Evolutionary conservation across 1,284 basidiomycete genomes (phyloP), one percentile per base, ranked within the genome.

Genomic region (Cerrena zonata): DNA sequence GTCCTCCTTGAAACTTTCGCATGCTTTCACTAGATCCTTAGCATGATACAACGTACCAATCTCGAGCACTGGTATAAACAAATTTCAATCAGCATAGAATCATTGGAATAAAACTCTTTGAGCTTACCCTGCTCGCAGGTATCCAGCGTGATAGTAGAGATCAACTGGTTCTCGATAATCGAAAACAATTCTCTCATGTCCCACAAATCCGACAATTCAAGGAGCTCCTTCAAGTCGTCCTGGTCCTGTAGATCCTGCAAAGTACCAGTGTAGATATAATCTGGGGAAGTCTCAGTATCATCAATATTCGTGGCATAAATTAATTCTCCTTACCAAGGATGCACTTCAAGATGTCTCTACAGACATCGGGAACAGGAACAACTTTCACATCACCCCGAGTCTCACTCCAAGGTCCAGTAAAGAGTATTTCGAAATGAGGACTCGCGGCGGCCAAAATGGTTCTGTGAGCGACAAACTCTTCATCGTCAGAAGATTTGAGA

Each of bases 381-480:
- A n/a, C n/a, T n/a, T n/a, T n/a, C n/a, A n/a, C 25, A 5, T 55
- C 49, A 18, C 22, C 18, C 15, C 13, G 21, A 21, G 57, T 57
- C 49, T 63, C 63, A 13, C 52, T 27, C 36, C 61, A 62, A 2
- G 47, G 51, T 3, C 56, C 59, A 22, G 59, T 60, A 52, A 71
- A 71, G 45, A 60, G 50, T 44, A 58, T 54, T 15, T 53, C 43
- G 52, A 71, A 68, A 48, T 66, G 56, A 24, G 59, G 49, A 58
- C 60, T 59, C 49, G 59, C 61, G 1, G 63, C 58, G 5, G 66
- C 64, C 22, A 73, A 53, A 24, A 68, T 63, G 10, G 57, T 50
- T 2, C 68, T 62, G 54, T 73, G 70, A 1, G 65, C 69, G 4
- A 53, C 55, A 23, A 70, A 55, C 0, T 49, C 18, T 49, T 47